A percentile compares a stretch with the other conserved stretches of the same genome.
Conservation (phyloP, 73 alveolate genomes). For the Loxodes magnus region DNA sequence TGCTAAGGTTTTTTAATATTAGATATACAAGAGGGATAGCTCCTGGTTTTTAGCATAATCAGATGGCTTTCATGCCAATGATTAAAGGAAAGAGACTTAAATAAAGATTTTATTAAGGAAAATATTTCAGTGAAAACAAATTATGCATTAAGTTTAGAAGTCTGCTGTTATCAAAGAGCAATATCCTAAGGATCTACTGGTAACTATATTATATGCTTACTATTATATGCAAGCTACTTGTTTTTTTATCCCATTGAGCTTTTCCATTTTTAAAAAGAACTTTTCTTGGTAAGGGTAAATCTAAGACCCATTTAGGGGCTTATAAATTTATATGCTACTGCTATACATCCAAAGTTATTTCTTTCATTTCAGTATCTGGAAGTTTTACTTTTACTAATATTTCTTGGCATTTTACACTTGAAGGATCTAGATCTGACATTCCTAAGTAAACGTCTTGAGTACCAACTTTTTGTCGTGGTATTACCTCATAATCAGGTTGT, state of each 20-base stretch:
- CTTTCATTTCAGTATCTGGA: conserved; percentile 61
- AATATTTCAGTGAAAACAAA: too few relatives aligned
- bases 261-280: conserved; percentile 80
- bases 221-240: too few relatives aligned
- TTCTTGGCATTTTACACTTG: conserved; percentile 49
- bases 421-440: conserved; percentile 57
- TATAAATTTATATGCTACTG: conserved; percentile 52
- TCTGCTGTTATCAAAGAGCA: too few relatives aligned
- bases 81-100: too few relatives aligned
- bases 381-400: conserved; percentile 60
- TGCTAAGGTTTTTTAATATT: too few relatives aligned
- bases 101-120: too few relatives aligned
- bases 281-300: conserved; percentile 63
- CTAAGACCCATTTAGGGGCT: conserved; percentile 63
- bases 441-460: conserved; percentile 82
- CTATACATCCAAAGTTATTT: conserved; percentile 71
- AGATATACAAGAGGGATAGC: too few relatives aligned
- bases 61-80: too few relatives aligned
- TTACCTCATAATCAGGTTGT: conserved; percentile 61
- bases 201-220: too few relatives aligned
- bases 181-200: too few relatives aligned
- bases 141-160: too few relatives aligned
- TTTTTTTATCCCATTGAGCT: conserved; percentile 79
- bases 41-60: too few relatives aligned
- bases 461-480: conserved; percentile 60